These are phyloP conservation scores for Amanita bisporigera DNA, from an alignment of 1,284 basidiomycete species.

Conservation along the genomic window DNA sequence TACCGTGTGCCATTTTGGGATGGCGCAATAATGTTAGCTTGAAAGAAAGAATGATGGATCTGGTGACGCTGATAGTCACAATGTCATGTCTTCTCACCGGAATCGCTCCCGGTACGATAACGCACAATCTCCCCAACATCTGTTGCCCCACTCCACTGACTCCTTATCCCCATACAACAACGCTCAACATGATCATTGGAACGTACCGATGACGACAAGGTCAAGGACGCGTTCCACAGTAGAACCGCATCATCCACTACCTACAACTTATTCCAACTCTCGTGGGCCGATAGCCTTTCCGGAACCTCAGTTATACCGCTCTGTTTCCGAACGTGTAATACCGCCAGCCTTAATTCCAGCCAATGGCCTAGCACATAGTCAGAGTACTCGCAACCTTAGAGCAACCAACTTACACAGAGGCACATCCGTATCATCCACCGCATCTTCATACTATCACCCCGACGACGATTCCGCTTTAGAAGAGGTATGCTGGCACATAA, in stretches of 20 bases:
- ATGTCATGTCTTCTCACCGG: background rate
- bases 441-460: slow-evolving; percentile 47
- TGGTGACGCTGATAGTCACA: no score
- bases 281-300: slow-evolving; percentile 46
- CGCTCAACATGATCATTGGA: background rate
- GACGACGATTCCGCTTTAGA: slow-evolving; percentile 41
- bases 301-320: slow-evolving; percentile 59
- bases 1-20: no score
- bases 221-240: background rate
- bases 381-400: slow-evolving; percentile 51
- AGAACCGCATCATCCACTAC: background rate
- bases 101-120: background rate
- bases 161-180: background rate
- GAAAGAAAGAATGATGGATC: no score
- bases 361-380: slow-evolving; percentile 35
- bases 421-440: slow-evolving; percentile 42
- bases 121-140: background rate
- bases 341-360: background rate
- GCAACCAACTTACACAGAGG: slow-evolving; percentile 32
- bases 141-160: background rate
- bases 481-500: slow-evolving; percentile 34
- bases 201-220: background rate
- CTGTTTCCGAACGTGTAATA: slow-evolving; percentile 42
- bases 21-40: no score
- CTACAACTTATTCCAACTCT: background rate